A percentile compares a stretch with the other conserved stretches of the same genome.
phyloP scores from a whole-genome alignment of 345 rosid species.

The Turritis glabra region DNA sequence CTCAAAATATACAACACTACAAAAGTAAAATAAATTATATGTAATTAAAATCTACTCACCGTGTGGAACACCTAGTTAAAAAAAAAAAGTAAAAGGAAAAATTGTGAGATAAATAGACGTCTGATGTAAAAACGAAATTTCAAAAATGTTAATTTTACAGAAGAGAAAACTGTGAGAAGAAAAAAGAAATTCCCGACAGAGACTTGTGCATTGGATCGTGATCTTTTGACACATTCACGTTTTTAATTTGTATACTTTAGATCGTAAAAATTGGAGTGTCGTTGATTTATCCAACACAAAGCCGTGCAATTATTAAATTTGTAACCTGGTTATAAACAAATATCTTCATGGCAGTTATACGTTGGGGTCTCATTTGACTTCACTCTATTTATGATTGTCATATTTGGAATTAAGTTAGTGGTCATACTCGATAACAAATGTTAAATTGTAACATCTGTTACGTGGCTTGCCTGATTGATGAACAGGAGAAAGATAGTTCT shows the following conservation, averaged over 20 bases:
- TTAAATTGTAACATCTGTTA: not conserved
- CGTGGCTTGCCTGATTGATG: constrained; percentile 4
- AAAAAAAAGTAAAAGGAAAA: no score
- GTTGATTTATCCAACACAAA: constrained; percentile 24
- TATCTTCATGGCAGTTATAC: constrained; percentile 19
- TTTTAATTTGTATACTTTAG: not conserved
- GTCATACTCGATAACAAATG: constrained; percentile 12
- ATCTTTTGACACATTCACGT: constrained; percentile 11
- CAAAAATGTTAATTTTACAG: not conserved
- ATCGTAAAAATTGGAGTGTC: constrained; percentile 20
- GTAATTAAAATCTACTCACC: no score
- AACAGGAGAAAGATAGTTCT: not conserved
- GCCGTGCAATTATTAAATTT: constrained; percentile 11
- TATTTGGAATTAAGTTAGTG: constrained; percentile 10
- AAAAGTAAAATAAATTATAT: no score
- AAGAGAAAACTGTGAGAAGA: not conserved
- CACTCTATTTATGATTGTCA: constrained; percentile 29
- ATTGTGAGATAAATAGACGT: no score
- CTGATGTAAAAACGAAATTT: no score
- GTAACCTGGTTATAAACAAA: not conserved
- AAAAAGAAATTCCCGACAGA: not conserved
- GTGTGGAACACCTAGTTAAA: no score
- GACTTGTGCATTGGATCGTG: constrained; percentile 15
- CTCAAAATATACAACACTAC: no score
- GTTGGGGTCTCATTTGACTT: not conserved